Evolutionary conservation across 371 early-diverging fungal species (phyloP), one percentile per base, ranked within the genome.

Genomic region (Rhizopus sp.): DNA sequence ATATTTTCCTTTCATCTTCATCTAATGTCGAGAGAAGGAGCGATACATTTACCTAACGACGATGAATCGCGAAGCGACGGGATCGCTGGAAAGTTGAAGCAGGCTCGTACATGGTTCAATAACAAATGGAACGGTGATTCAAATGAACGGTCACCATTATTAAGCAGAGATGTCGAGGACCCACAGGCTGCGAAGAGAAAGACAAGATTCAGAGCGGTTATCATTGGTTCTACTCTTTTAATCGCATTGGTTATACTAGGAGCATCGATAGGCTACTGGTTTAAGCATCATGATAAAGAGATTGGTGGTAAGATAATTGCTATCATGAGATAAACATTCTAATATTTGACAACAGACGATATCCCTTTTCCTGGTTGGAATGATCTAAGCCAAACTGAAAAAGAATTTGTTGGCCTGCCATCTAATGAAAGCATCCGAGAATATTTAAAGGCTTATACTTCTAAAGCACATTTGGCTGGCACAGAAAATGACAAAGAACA

Each of bases 401-500:
- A 55, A 15, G 15, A 59, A 3, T 42, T 62, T 5, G 23, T 67
- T 10, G 53, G 51, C 10, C 16, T 62, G n/a, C 62, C 67, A 23
- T 67, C 67, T 4, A 55, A 57, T 5, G 35, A 52, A 3, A 67
- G 51, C 13, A 35, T 62, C 8, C 59, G 48, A 4, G 52, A 48
- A 16, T 62, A 62, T 34, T 40, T 62, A 4, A 62, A 62, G 9
- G 50, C 15, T 4, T 85, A 84, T 44, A 72, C 84, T 7, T 85
- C 84, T 0, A 78, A 72, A 41, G 60, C 80, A 3, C 85, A 84
- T 57, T 58, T 82, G 16, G 87, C 83, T 12, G 87, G 87, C 10
- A 73, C 78, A 38, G 61, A 62, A 7, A 62, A 53, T 44, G 84
- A 88, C 52, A 60, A 67, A 39, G 63, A 62, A 9, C 80, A 76